Conservation (phyloP, 139 green algal genomes). For the Ettlia oleoabundans region DNA sequence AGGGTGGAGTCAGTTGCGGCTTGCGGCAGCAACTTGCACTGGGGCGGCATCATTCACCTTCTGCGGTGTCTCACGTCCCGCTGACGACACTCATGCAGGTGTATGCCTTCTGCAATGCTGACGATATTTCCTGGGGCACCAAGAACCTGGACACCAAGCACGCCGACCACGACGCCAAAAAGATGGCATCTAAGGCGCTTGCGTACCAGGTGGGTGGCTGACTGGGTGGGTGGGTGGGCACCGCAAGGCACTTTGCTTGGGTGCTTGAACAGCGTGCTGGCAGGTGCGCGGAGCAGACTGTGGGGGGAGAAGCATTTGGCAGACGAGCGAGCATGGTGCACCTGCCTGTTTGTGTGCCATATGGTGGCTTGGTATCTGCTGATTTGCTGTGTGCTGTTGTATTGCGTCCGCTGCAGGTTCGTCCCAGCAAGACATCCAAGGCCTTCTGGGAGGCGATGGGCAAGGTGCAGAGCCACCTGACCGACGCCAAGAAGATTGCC, state of each 20-base stretch:
- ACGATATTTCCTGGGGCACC: constrained; percentile 56
- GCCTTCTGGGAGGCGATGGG: constrained; percentile 42
- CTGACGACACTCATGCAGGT: no score
- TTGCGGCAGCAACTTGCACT: no score
- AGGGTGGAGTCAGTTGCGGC: no score
- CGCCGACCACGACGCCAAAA: constrained; percentile 22
- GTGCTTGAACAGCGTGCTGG: no score
- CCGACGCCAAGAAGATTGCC: constrained; percentile 29
- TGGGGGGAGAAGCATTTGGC: no score
- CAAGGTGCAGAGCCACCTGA: constrained; percentile 43
- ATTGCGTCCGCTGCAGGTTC: constrained; percentile 37
- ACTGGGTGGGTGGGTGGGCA: no score
- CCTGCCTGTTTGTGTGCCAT: neutral
- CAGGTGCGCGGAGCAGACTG: no score
- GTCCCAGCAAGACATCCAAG: constrained; percentile 36
- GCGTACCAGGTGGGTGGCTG: constrained; percentile 38
- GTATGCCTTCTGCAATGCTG: constrained; percentile 55
- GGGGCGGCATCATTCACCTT: no score
- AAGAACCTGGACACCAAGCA: constrained; percentile 58
- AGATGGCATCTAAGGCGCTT: constrained; percentile 31
- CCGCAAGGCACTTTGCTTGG: no score
- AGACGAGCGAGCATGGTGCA: neutral
- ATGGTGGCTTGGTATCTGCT: no score
- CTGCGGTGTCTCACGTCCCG: no score
- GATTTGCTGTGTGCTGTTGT: no score